Percentiles rank a stretch among this genome's conserved stretches.
These are phyloP conservation scores for Vachellia pachyceras DNA, from an alignment of 306 rosid genomes.

Conservation along the genomic window DNA sequence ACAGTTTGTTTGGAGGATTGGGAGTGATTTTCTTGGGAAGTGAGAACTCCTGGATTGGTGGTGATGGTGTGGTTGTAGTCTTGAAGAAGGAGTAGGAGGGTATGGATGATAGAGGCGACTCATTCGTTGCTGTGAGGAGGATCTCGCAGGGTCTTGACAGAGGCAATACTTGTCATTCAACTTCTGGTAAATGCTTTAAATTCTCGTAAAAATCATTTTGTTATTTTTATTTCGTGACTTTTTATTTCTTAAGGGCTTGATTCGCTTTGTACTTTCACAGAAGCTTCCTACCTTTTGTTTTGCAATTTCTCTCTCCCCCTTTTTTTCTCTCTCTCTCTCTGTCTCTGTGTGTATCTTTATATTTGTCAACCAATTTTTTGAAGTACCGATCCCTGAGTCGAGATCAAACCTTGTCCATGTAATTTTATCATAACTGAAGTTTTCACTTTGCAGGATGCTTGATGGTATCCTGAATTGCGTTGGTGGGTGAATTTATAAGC, in stretches of 20 bases:
- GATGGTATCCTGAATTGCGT: slow-evolving; percentile 55
- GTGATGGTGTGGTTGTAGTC: slow-evolving; percentile 36
- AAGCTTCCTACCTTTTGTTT: not conserved
- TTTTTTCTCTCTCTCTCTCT: not conserved
- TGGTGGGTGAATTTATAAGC: slow-evolving; percentile 48
- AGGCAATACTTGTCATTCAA: slow-evolving; percentile 69
- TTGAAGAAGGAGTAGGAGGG: slow-evolving; percentile 28
- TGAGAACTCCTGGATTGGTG: slow-evolving; percentile 9
- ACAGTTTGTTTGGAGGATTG: slow-evolving; percentile 4
- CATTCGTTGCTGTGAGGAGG: slow-evolving; percentile 80
- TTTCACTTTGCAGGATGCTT: slow-evolving; percentile 48
- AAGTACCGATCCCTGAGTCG: slow-evolving; percentile 52
- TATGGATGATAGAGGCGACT: slow-evolving; percentile 80
- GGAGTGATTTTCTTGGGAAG: slow-evolving; percentile 11
- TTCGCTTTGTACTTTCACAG: slow-evolving; percentile 7
- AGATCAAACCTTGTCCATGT: slow-evolving; percentile 36
- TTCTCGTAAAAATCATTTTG: slow-evolving; percentile 1
- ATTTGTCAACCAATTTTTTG: not conserved
- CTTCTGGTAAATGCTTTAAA: slow-evolving; percentile 56
- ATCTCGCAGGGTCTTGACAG: slow-evolving; percentile 78
- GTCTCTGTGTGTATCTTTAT: no score
- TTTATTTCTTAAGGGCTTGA: not conserved
- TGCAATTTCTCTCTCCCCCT: slow-evolving; percentile 5
- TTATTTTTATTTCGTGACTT: slow-evolving; percentile 8
- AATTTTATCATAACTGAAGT: slow-evolving; percentile 36